Base-by-base conservation (phyloP, 2,329 filamentous ascomycete species). In the Nemania sp. region DNA sequence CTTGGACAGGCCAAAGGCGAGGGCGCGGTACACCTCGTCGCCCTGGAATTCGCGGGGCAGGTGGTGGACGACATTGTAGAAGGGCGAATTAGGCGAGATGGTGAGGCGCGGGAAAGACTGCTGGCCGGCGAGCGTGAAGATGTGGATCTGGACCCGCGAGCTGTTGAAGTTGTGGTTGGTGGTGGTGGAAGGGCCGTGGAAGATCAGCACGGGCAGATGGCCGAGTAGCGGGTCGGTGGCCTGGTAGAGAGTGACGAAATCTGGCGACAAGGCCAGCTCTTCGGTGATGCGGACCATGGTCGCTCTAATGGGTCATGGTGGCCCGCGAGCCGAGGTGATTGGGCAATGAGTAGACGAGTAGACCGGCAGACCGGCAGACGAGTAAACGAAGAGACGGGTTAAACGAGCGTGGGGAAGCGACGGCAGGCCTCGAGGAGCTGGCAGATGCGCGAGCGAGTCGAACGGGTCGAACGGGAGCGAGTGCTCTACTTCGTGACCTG, bases 21-120 rank as follows among this genome's bases (percentile, higher is more conserved):
- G 80, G 15, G 88, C 94, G 40, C 94, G 86, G 73, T 89, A 95
- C 61, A 96, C 80, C 72, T 97, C 93, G 70, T 97, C 93, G 66
- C 93, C 93, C 76, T 97, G 94, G 72, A 92, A 91, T 70, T 97
- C 93, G 68, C 91, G 88, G 36, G 94, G 91, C 37, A 99, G 81
- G 70, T 92, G 86, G 69, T 90, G 86, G 71, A 99, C 94, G 49
- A 92, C 93, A 62, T 86, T 83, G 73, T 97, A 97, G 67, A 95
- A 88, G 46, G 91, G 86, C 41, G 93, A 96, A 67, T 89, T 95
- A 39, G 94, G 94, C 20, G 93, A 95, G 61, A 97, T 87, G 56
- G 93, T 96, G 63, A 99, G 84, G 66, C 93, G 90, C 56, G 90
- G 86, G 70, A 93, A 99, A 64, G 89, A 93, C 68, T 90, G 88